These are phyloP conservation scores for Blepharisma stoltei DNA, from an alignment of 73 alveolate genomes.

Conservation along the genomic window DNA sequence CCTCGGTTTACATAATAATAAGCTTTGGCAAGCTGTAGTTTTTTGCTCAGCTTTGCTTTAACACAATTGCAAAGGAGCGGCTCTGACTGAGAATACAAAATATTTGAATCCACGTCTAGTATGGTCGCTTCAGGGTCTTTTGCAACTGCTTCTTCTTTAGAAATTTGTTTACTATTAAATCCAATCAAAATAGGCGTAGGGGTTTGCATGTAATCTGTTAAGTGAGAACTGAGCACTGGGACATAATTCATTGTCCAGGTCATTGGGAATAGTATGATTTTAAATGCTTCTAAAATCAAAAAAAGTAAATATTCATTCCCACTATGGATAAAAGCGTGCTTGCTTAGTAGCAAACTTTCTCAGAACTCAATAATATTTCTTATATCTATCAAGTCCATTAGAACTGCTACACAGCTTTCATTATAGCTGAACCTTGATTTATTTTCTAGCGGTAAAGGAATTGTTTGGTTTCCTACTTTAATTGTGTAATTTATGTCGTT, in stretches of 20 bases:
- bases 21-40: slow-evolving; percentile 15
- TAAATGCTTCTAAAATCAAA: slow-evolving; percentile 10
- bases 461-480: background rate
- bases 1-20: slow-evolving; percentile 11
- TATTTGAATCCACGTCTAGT: slow-evolving; percentile 9
- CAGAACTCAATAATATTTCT: slow-evolving; percentile 7
- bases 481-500: background rate
- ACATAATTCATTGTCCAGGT: background rate
- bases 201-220: background rate
- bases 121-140: background rate
- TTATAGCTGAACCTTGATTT: background rate
- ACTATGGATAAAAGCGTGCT: slow-evolving; percentile 1
- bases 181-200: slow-evolving; percentile 16
- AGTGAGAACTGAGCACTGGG: slow-evolving; percentile 4
- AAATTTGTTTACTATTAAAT: background rate
- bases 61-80: background rate
- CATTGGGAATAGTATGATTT: background rate
- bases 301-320: background rate
- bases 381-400: slow-evolving; percentile 12
- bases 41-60: background rate
- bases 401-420: slow-evolving; percentile 15
- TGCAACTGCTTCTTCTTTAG: background rate
- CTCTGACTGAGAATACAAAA: background rate
- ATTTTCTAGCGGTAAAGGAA: background rate
- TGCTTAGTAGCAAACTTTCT: slow-evolving; percentile 1